Evolutionary conservation across 192 early-diverging fungal genomes (phyloP), one percentile per base, ranked within the genome.

Genomic region (Umbelopsis sp.): DNA sequence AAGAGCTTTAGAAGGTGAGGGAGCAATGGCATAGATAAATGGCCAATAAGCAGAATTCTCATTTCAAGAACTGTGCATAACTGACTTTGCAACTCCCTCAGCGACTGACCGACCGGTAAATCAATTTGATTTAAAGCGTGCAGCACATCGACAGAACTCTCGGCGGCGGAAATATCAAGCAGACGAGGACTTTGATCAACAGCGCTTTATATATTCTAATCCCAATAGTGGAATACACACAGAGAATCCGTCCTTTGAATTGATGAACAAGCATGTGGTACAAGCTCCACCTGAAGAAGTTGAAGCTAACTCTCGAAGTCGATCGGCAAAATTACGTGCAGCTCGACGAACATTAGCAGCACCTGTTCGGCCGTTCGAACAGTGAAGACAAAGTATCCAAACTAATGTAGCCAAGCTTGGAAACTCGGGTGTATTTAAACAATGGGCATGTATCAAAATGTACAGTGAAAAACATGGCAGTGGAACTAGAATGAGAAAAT

Each of bases 241-340:
- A 4, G 68, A 45, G 3, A 32, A 22, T 1, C 78, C 77, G 32
- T 74, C 77, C 6, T 78, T 78, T 53, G 77, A 68, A 22, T 21
- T 81, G 41, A 47, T 74, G 50, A 77, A 72, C 49, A 82, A 74
- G 69, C 70, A 74, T 1, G 79, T 79, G 44, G 77, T 91, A 45
- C 77, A 69, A 44, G 82, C 90, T 6, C 72, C 74, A 1, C 43
- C 45, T 25, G 74, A 84, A 20, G 91, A 91, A 81, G 51, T 87
- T 0, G 74, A 71, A 31, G 53, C 16, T 7, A 93, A 93, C 66
- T 74, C 85, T n/a, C 74, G 89, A 36, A 80, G 89, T 65, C 73
- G 90, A 68, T 89, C 82, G 0, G 85, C 84, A 11, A 87, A 85
- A 69, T 71, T 87, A 11, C 54, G 86, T 24, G 83, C 76, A 0